Percentiles rank a stretch among this genome's conserved stretches.
Evolutionary conservation across 371 early-diverging fungal species (phyloP).

Genomic region (Syncephalastrum monosporum): DNA sequence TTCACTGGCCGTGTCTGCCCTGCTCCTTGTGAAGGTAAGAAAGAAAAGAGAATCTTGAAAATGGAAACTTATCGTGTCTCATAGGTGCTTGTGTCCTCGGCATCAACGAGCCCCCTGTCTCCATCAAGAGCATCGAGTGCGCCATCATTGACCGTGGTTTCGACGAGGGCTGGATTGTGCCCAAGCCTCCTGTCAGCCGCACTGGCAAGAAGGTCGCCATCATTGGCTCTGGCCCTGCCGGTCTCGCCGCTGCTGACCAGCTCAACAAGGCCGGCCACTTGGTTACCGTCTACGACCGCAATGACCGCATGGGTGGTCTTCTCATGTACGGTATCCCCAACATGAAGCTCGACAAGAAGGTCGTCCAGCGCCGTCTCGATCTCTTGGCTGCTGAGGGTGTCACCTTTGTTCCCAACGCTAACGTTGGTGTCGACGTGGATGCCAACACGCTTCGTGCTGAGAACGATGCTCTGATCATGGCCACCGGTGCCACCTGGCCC

Average conservation of each 20-base stretch:
- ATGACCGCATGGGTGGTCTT: constrained; percentile 93
- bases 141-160: constrained; percentile 96
- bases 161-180: constrained; percentile 93
- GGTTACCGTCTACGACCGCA: constrained; percentile 95
- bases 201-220: constrained; percentile 87
- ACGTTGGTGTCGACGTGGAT: constrained; percentile 86
- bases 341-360: constrained; percentile 95
- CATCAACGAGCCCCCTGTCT: constrained; percentile 89
- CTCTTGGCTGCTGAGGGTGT: constrained; percentile 92
- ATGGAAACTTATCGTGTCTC: background rate
- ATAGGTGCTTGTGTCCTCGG: constrained; percentile 59
- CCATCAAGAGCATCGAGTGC: constrained; percentile 95
- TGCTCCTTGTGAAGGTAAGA: constrained; percentile 92
- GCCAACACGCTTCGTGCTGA: constrained; percentile 58
- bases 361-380: constrained; percentile 88
- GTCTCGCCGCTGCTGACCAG: constrained; percentile 95
- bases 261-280: constrained; percentile 95
- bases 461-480: constrained; percentile 85
- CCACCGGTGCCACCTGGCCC: constrained; percentile 97
- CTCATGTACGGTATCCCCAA: constrained; percentile 98
- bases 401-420: constrained; percentile 77
- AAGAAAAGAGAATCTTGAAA: constrained; percentile 17
- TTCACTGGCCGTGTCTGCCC: constrained; percentile 74
- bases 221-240: constrained; percentile 95
- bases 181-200: constrained; percentile 76